phyloP scores from a whole-genome alignment of 1,139 yeast genomes.

The Nakaseomyces glabratus region DNA sequence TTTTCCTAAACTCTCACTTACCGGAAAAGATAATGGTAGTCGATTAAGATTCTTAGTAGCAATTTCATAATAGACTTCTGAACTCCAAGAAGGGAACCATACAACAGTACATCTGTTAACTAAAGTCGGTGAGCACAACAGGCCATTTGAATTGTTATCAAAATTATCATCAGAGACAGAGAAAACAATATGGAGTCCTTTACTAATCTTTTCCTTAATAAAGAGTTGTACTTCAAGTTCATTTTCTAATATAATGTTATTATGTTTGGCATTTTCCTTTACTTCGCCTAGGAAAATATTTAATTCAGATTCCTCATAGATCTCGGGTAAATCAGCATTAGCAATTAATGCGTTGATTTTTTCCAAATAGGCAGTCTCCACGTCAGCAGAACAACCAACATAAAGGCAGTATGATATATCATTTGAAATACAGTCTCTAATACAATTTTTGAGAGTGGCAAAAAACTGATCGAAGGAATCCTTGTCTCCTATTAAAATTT shows the following conservation, averaged over 20 bases:
- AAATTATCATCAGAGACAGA: conserved; percentile 52
- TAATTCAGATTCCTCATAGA: conserved; percentile 72
- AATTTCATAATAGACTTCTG: not conserved
- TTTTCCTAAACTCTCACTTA: not conserved
- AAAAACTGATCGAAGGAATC: conserved; percentile 64
- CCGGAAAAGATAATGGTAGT: conserved; percentile 1
- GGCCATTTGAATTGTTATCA: conserved; percentile 34
- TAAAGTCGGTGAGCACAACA: conserved; percentile 78
- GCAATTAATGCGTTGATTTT: conserved; percentile 88
- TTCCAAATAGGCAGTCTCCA: conserved; percentile 75
- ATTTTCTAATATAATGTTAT: conserved; percentile 55
- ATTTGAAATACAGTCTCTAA: conserved; percentile 41
- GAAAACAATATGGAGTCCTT: conserved; percentile 75
- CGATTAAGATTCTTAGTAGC: not conserved
- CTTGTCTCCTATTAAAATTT: conserved; percentile 47
- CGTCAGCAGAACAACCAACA: conserved; percentile 70
- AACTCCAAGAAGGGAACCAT: conserved; percentile 42
- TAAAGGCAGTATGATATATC: conserved; percentile 66
- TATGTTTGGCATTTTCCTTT: conserved; percentile 47
- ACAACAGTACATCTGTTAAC: conserved; percentile 83
- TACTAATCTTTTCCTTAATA: conserved; percentile 62
- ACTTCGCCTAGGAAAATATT: conserved; percentile 47
- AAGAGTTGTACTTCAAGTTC: conserved; percentile 67
- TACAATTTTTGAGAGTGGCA: conserved; percentile 44
- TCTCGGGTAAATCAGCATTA: conserved; percentile 86